Evolutionary conservation across 1,284 basidiomycete genomes (phyloP), one percentile per base, ranked within the genome.

Genomic region (Ustilago cynodontis): DNA sequence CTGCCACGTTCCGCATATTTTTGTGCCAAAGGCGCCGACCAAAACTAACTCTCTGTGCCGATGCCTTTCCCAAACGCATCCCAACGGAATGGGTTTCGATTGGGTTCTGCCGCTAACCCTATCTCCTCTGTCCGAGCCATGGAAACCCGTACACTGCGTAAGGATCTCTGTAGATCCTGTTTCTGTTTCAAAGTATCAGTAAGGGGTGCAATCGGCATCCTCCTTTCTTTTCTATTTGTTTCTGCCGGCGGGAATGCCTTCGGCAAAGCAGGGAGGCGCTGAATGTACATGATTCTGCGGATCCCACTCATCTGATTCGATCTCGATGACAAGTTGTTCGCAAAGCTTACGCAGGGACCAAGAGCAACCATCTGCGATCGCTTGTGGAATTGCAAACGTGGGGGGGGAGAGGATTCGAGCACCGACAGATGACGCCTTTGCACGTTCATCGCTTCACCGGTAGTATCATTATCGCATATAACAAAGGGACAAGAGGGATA

Each of bases 101-200:
- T 37, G 35, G 35, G 8, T 37, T 33, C 35, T 37, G 35, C 35
- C 35, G 14, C 35, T 33, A 8, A 11, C 28, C 28, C 31, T n/a
- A 22, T 39, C 14, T 54, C 2, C 33, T n/a, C 29, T 22, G 37
- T 13, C 41, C 41, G 43, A 58, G 56, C 56, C 56, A 47, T 35
- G 56, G 56, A 58, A 8, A 47, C 49, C 56, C 54, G 54, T 10
- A 13, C 31, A 54, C 54, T 41, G 52, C 22, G 18, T 20, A 35
- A 16, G 16, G 3, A 16, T 20, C 16, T 45, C 43, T 45, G 43
- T 20, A n/a, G 43, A 45, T 45, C 16, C 43, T 45, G 35, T 45
- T 7, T 45, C n/a, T 45, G 43, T n/a, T 45, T 20, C n/a, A 33
- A 37, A 37, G 35, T 14, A 14, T 6, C 8, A n/a, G 43, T 13